A percentile compares a stretch with the other conserved stretches of the same genome.
These are phyloP conservation scores for Trichoderma simmonsii DNA, from an alignment of 2,329 filamentous ascomycete genomes.

Conservation along the genomic window DNA sequence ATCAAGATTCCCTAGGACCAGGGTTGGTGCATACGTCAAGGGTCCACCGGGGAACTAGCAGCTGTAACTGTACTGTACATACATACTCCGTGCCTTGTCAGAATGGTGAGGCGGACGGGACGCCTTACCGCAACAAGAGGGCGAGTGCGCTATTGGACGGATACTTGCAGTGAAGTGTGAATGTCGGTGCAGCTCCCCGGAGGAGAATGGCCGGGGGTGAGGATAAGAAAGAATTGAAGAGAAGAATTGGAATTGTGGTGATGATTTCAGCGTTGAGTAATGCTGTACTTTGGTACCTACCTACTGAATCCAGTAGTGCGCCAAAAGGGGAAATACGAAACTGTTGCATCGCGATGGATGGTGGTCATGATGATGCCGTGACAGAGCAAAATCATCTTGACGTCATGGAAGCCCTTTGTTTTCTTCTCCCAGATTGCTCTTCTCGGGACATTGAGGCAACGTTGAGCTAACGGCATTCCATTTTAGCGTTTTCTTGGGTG, in stretches of 20 bases:
- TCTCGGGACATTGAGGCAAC: not conserved
- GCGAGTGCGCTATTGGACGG: not conserved
- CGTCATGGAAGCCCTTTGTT: not conserved
- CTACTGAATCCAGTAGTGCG: not conserved
- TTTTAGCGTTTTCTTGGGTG: not conserved
- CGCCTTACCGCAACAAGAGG: conserved; percentile 11
- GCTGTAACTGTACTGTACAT: not conserved
- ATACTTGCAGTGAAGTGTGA: not conserved
- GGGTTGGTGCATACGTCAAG: conserved; percentile 16
- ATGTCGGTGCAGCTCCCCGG: not conserved
- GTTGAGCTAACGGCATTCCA: not conserved
- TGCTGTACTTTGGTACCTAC: not conserved
- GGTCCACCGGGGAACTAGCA: not conserved
- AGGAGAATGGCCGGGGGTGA: not conserved
- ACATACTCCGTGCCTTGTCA: not conserved
- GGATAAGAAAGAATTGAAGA: not conserved
- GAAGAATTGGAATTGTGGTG: not conserved
- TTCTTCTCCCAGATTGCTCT: not conserved
- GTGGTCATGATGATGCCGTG: not conserved
- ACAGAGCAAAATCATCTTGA: conserved; percentile 14
- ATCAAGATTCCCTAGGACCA: conserved; percentile 10
- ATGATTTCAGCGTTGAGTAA: not conserved
- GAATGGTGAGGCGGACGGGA: not conserved
- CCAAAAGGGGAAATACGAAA: not conserved
- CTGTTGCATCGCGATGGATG: not conserved